Conservation (phyloP, 208 protist species). For the Lotmaria passim region DNA sequence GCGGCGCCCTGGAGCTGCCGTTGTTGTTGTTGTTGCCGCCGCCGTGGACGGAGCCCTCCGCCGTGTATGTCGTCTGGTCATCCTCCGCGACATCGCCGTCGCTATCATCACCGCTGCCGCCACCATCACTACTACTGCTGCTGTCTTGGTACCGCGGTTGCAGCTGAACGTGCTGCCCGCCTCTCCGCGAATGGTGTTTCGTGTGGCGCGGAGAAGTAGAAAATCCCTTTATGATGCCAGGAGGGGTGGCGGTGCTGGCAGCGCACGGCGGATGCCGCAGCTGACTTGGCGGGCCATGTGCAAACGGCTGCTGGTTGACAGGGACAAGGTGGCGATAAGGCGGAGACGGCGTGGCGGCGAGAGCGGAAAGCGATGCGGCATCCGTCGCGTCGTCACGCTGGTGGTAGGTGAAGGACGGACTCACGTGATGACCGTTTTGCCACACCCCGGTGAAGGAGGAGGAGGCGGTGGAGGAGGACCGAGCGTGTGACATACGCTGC, state of each 20-base stretch:
- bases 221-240: background rate
- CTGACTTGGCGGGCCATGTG: background rate
- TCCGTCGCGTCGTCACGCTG: background rate
- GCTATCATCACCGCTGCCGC: background rate
- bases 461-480: background rate
- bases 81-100: background rate
- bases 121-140: slow-evolving; percentile 7
- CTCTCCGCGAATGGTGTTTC: background rate
- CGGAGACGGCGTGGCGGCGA: slow-evolving; percentile 18
- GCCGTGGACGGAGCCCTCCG: slow-evolving; percentile 7
- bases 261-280: background rate
- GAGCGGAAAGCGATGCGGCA: background rate
- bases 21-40: no score
- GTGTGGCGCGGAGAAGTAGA: background rate
- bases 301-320: background rate
- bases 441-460: background rate
- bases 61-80: background rate
- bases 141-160: background rate
- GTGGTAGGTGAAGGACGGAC: slow-evolving; percentile 1
- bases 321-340: slow-evolving; percentile 5
- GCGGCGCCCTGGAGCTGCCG: background rate
- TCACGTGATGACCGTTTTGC: background rate
- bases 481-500: background rate
- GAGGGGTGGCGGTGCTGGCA: background rate
- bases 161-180: background rate